These are phyloP conservation scores for Termitomyces sp. DNA, from an alignment of 1,284 basidiomycete species.

Conservation along the genomic window DNA sequence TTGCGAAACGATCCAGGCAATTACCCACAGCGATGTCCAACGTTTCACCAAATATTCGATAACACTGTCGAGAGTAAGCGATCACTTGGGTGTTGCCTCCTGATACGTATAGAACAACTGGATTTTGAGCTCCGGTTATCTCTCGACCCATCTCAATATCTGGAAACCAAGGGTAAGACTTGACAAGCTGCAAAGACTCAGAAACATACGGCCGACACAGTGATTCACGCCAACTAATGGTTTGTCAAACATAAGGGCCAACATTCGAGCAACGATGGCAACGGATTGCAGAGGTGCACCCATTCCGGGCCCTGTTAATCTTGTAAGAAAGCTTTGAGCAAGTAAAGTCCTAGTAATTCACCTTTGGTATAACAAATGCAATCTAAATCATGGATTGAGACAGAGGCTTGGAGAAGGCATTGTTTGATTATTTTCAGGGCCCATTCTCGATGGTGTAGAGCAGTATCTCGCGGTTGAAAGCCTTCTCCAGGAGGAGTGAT, in stretches of 20 bases:
- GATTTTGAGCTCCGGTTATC: slow-evolving; percentile 92
- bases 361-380: slow-evolving; percentile 99
- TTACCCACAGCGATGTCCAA: slow-evolving; percentile 99
- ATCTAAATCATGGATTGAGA: slow-evolving; percentile 77
- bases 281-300: slow-evolving; percentile 95
- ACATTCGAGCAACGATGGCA: slow-evolving; percentile 89
- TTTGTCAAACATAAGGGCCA: slow-evolving; percentile 84
- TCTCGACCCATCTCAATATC: slow-evolving; percentile 99
- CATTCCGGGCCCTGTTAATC: slow-evolving; percentile 86
- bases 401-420: slow-evolving; percentile 68
- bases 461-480: slow-evolving; percentile 93
- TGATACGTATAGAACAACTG: slow-evolving; percentile 97
- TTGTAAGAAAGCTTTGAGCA: slow-evolving; percentile 1
- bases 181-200: background rate
- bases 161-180: slow-evolving; percentile 29
- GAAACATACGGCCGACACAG: slow-evolving; percentile 87
- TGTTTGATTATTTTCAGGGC: slow-evolving; percentile 78
- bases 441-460: slow-evolving; percentile 95
- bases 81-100: slow-evolving; percentile 99
- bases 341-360: slow-evolving; percentile 22
- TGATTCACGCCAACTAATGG: slow-evolving; percentile 98
- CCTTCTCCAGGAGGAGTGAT: slow-evolving; percentile 98
- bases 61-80: slow-evolving; percentile 94
- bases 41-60: slow-evolving; percentile 98
- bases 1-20: slow-evolving; percentile 94